Evolutionary conservation across 2,329 filamentous ascomycete genomes (phyloP), one percentile per base, ranked within the genome.

Genomic region (Hymenoscyphus albidus): DNA sequence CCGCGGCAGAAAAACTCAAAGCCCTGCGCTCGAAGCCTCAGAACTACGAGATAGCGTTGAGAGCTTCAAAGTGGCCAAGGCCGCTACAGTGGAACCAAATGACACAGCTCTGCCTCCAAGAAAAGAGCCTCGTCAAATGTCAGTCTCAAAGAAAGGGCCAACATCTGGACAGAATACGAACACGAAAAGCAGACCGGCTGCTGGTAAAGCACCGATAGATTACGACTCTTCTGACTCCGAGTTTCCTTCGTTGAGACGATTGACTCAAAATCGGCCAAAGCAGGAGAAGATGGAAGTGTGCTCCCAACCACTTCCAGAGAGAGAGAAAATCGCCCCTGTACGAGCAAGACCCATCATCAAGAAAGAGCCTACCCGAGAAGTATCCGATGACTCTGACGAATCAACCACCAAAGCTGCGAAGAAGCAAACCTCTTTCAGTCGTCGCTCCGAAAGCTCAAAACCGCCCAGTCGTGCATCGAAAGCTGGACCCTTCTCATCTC

Each of bases 251-350:
- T 64, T 16, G 68, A 66, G 58, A 44, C 67, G 35, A 2, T 54
- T 54, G 18, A 54, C n/a, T 22, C 48, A 31, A 18, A 54, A 12
- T 13, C 48, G 22, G 22, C 18, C 48, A 27, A 54, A 54, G 48
- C 48, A 22, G 18, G 48, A 54, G 48, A 54, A 54, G 22, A 59
- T 54, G 31, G 58, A 62, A 18, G 61, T 73, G 3, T 51, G 63
- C 6, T 72, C 71, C 75, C 48, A 76, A 76, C 48, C 70, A 18
- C 68, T 71, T 9, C 65, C 74, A 2, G 75, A 76, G 39, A 66
- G 70, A 2, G 71, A 73, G 59, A 71, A 64, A 22, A 51, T 31
- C 12, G 55, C 42, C 14, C 59, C 64, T 57, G 16, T 59, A 35
- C 70, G 63, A 5, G n/a, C 10, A 76, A 81, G 61, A 59, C 35